Base-by-base conservation (phyloP, 495 filamentous ascomycete genomes). In the Hyaloscypha hepaticicola region DNA sequence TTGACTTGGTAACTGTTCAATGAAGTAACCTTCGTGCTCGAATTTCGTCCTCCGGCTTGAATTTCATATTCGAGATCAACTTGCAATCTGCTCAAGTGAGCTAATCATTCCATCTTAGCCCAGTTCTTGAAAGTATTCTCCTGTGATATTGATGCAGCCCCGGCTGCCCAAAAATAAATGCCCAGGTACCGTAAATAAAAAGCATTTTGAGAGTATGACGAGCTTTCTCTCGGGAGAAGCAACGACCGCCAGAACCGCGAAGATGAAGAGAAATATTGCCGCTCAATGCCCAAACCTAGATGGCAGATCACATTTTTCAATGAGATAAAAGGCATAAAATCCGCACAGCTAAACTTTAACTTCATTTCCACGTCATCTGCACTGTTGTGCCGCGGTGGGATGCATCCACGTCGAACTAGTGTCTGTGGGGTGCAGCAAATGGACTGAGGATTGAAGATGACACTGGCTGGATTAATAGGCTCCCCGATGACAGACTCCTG, bases 1-100 rank as follows among this genome's bases (percentile, higher is more conserved):
- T 64, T 77, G 70, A 28, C 75, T 80, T 14, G 86, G 85, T 6
- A 75, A 75, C 24, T 84, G 75, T 52, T 76, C 76, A 60, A 89
- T 73, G 64, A 87, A 82, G 3, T 58, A 11, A 58, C 5, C 21
- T 58, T 24, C 33, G 28, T 21, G 4, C 2, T 45, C 3, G 25
- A 4, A n/a, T 58, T 45, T 22, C 14, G 8, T 9, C 14, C 1
- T 8, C 56, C 56, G 7, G 33, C 33, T 8, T 58, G 45, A 11
- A 58, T 27, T 25, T 28, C 25, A 21, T 58, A 58, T 45, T 33
- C 56, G 14, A 58, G 33, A 31, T 58, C 56, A 26, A 58, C 33
- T 45, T 58, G 56, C 33, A 58, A 56, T 9, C 16, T 45, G 38
- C 19, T 45, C 12, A 1, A 9, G 19, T 1, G 11, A 14, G 38